Base-by-base conservation (phyloP, 2,329 filamentous ascomycete genomes). In the Colletotrichum gigasporum region DNA sequence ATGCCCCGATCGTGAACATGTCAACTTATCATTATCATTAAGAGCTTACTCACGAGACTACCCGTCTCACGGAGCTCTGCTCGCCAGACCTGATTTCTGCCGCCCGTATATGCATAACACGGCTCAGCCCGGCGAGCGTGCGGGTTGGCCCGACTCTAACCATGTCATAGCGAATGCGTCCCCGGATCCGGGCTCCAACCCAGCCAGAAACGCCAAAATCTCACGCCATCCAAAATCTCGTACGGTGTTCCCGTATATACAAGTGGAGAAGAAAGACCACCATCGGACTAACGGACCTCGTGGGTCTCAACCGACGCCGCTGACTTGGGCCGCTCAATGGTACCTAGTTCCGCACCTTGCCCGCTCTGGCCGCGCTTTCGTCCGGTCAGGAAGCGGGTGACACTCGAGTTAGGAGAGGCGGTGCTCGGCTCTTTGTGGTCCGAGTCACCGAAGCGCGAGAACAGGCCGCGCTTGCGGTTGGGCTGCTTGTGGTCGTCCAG, bases 391-490 rank as follows among this genome's bases (percentile, higher is more conserved):
- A 94, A 92, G 53, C 84, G 75, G 76, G 87, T 79, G 76, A 79
- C 84, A 76, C 72, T 66, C 12, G 50, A 61, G 57, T 65, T 65
- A 20, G 78, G 75, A 14, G 78, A 72, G 42, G 77, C 77, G 32
- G 67, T 76, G 22, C 52, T 44, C 34, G 61, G 67, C 53, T 76
- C 72, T 63, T 73, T 73, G 60, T 80, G 76, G 56, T 80, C 77
- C 22, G 75, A 72, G 16, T 94, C 91, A 54, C 90, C 91, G 72
- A 97, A 94, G 68, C 91, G 89, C 50, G 93, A 85, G 68, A 98
- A 93, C 73, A 97, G 90, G 11, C 91, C 85, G 62, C 89, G 90
- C 80, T 93, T 78, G 69, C 74, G 73, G 44, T 26, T 58, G 20
- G 74, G 80, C 45, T 68, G 78, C 66, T 89, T 89, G 50, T 85